Conservation (phyloP, 2,329 filamentous ascomycete species). For the Gyromitra esculenta region DNA sequence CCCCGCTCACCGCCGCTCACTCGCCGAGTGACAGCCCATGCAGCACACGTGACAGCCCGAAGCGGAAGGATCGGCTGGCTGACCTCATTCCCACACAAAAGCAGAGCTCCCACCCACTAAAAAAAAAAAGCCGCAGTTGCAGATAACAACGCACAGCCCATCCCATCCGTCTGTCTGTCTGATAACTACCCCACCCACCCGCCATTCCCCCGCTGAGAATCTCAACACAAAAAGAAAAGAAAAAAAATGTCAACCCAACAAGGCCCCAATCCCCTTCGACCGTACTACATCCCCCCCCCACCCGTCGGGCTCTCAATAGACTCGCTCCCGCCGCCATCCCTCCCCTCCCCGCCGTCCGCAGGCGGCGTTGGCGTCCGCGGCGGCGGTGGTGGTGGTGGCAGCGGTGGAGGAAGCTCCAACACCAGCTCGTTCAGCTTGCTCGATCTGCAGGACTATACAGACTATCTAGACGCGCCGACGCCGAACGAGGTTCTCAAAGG, state of each 20-base stretch:
- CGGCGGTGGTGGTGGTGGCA: no score
- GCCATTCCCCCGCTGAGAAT: not conserved
- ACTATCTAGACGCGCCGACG: conserved; percentile 81
- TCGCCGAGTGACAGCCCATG: conserved; percentile 6
- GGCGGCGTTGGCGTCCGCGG: conserved; percentile 34
- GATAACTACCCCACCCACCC: not conserved
- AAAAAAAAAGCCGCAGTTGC: conserved; percentile 43
- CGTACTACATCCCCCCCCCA: conserved; percentile 73
- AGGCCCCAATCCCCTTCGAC: conserved; percentile 71
- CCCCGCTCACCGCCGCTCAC: not conserved
- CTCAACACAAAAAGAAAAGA: not conserved
- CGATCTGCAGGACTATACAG: conserved; percentile 85
- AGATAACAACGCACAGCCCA: conserved; percentile 33
- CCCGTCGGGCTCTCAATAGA: conserved; percentile 62
- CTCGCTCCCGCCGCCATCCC: conserved; percentile 63
- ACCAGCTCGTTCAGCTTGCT: conserved; percentile 78
- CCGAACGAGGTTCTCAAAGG: conserved; percentile 78
- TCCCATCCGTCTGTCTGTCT: conserved; percentile 5
- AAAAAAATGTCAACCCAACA: conserved; percentile 33
- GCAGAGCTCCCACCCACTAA: conserved; percentile 3
- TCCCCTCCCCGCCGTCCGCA: conserved; percentile 55
- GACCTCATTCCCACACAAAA: conserved; percentile 25
- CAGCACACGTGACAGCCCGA: not conserved
- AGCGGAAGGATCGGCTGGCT: not conserved
- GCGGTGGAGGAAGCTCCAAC: conserved; percentile 19